These are phyloP conservation scores for Candida pini DNA, from an alignment of 805 yeast genomes.

Conservation along the genomic window DNA sequence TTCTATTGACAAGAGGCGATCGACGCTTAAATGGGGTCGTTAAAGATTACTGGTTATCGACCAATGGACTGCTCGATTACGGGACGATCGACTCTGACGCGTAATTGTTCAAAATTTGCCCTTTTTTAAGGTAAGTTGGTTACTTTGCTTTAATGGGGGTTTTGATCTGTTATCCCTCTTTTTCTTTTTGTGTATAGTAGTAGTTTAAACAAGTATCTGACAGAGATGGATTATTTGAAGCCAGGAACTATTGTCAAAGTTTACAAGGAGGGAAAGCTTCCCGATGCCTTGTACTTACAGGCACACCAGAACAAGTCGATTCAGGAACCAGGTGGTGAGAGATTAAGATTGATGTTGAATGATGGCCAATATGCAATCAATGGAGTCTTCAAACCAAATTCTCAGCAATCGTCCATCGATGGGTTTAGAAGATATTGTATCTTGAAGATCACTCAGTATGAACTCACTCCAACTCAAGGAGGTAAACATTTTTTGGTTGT, in stretches of 20 bases:
- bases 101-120: not conserved
- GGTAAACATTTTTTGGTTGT: slow-evolving; percentile 26
- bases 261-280: slow-evolving; percentile 17
- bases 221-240: slow-evolving; percentile 15
- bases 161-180: no score
- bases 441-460: slow-evolving; percentile 19
- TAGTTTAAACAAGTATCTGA: no score
- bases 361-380: slow-evolving; percentile 49
- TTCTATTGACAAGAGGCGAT: slow-evolving; percentile 60
- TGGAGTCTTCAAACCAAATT: slow-evolving; percentile 47
- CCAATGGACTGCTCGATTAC: slow-evolving; percentile 49
- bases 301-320: slow-evolving; percentile 27
- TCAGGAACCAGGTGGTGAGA: slow-evolving; percentile 35
- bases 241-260: slow-evolving; percentile 20
- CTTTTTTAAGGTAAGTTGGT: not conserved
- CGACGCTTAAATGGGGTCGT: slow-evolving; percentile 52
- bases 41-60: slow-evolving; percentile 59
- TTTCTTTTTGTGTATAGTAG: no score
- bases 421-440: slow-evolving; percentile 21
- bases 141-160: no score
- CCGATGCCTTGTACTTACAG: slow-evolving; percentile 21
- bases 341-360: slow-evolving; percentile 41
- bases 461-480: slow-evolving; percentile 19
- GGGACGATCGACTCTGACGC: slow-evolving; percentile 1
- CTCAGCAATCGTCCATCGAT: slow-evolving; percentile 23